phyloP scores from a whole-genome alignment of 306 rosid genomes.

The Alnus glutinosa region DNA sequence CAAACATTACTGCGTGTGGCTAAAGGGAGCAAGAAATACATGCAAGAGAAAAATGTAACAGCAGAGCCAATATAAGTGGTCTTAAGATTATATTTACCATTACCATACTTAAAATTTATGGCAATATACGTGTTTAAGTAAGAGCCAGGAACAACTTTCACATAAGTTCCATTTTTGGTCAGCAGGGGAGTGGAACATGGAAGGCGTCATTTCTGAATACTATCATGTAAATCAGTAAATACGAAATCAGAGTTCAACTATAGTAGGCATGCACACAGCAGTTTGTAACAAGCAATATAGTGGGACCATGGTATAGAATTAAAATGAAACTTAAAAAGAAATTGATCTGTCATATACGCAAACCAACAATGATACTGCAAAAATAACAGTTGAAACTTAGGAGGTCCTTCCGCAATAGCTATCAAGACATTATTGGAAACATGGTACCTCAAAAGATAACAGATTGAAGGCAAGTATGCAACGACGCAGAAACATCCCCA shows the following conservation, averaged over 20 bases:
- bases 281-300: not conserved
- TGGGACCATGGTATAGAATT: not conserved
- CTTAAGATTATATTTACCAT: not conserved
- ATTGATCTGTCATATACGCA: not conserved
- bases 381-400: not conserved
- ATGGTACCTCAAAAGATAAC: constrained; percentile 77
- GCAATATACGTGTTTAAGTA: not conserved
- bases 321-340: not conserved
- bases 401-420: not conserved
- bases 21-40: not conserved
- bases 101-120: not conserved
- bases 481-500: constrained; percentile 85
- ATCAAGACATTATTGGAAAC: not conserved
- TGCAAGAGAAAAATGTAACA: not conserved
- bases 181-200: not conserved
- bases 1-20: not conserved
- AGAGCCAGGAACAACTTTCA: not conserved
- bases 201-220: not conserved
- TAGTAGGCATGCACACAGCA: not conserved
- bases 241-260: not conserved
- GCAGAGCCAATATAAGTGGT: not conserved
- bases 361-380: not conserved
- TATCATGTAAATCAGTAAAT: not conserved
- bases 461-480: constrained; percentile 87
- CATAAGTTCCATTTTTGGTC: not conserved